These are phyloP conservation scores for Pueraria montana DNA, from an alignment of 306 rosid genomes.

Conservation along the genomic window DNA sequence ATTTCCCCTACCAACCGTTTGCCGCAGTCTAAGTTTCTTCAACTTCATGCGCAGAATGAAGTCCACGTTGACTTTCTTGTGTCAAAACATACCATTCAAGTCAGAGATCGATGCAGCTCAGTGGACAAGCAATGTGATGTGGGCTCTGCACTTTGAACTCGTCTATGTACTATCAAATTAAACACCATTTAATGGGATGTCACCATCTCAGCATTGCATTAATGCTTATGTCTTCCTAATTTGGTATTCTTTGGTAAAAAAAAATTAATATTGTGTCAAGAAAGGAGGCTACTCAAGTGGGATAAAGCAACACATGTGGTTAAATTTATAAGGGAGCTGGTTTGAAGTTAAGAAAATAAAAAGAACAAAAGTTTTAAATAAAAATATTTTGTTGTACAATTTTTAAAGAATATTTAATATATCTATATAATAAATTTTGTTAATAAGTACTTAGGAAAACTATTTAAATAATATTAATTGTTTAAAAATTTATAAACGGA, in stretches of 20 bases:
- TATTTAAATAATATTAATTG: too few species aligned
- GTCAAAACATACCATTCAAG: neutral
- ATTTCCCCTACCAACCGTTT: neutral
- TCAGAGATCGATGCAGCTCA: neutral
- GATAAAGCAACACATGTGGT: neutral
- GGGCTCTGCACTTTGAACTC: neutral
- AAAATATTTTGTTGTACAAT: too few species aligned
- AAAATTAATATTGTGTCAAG: neutral
- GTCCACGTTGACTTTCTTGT: neutral
- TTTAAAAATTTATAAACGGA: too few species aligned
- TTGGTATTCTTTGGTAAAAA: neutral
- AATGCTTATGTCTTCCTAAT: neutral
- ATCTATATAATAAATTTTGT: too few species aligned
- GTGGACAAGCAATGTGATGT: neutral
- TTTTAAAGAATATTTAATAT: too few species aligned
- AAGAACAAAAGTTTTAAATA: too few species aligned
- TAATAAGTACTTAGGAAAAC: too few species aligned
- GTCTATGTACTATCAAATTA: neutral
- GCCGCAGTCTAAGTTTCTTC: neutral
- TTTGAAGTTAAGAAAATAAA: too few species aligned
- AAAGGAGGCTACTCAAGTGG: neutral
- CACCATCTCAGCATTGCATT: neutral
- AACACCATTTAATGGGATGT: neutral
- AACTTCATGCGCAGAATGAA: neutral
- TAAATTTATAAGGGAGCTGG: neutral